phyloP scores from a whole-genome alignment of 768 basidiomycete species.

The Collybiopsis confluens region DNA sequence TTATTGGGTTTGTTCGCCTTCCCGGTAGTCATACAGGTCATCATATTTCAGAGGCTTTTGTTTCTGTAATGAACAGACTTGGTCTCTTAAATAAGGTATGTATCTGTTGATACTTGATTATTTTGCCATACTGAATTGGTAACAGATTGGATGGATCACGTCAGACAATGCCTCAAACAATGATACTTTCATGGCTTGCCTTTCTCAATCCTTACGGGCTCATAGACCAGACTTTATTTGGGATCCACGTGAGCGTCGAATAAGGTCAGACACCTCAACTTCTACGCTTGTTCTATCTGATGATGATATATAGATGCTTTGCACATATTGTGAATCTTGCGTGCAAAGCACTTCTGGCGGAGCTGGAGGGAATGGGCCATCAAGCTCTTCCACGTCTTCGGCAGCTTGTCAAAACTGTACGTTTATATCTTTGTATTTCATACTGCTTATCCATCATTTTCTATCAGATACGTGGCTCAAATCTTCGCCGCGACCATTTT shows the following conservation, averaged over 20 bases:
- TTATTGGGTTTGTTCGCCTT: slow-evolving; percentile 31
- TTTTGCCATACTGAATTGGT: no score
- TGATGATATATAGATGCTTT: slow-evolving; percentile 16
- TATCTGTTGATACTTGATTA: no score
- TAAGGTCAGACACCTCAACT: no score
- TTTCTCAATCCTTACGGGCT: slow-evolving; percentile 7
- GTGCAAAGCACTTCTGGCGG: slow-evolving; percentile 13
- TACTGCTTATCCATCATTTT: background rate
- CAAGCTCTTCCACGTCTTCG: slow-evolving; percentile 12
- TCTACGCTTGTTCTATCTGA: no score
- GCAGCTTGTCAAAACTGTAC: slow-evolving; percentile 12
- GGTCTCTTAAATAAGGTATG: slow-evolving; percentile 22
- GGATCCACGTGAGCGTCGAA: no score
- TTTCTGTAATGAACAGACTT: slow-evolving; percentile 25
- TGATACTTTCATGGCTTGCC: slow-evolving; percentile 23
- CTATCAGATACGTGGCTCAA: slow-evolving; percentile 12
- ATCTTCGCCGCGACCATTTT: slow-evolving; percentile 13
- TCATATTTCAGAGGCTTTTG: slow-evolving; percentile 30
- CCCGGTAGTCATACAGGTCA: slow-evolving; percentile 33
- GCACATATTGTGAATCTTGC: slow-evolving; percentile 23
- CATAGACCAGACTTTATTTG: background rate
- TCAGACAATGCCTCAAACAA: slow-evolving; percentile 31
- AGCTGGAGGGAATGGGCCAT: slow-evolving; percentile 1
- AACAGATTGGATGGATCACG: slow-evolving; percentile 36
- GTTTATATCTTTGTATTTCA: background rate